Percentiles rank a stretch among this genome's conserved stretches.
phyloP scores from a whole-genome alignment of 768 basidiomycete species.

The Leucogyrophana mollusca region DNA sequence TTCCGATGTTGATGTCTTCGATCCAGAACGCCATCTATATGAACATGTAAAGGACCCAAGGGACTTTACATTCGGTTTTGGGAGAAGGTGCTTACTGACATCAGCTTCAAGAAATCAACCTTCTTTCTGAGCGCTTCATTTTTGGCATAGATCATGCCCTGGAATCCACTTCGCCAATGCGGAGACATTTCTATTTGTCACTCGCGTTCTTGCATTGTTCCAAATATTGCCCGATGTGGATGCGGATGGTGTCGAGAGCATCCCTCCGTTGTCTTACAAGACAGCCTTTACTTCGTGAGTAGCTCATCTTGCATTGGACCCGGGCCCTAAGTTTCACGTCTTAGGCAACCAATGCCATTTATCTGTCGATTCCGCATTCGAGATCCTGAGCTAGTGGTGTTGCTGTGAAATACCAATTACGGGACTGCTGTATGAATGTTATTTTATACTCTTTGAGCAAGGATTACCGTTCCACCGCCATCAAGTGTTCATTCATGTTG shows the following conservation, averaged over 20 bases:
- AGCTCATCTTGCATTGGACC: too few species aligned
- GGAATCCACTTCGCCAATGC: conserved; percentile 20
- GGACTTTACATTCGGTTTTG: conserved; percentile 17
- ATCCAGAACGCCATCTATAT: conserved; percentile 24
- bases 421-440: too few species aligned
- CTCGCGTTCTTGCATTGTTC: conserved; percentile 22
- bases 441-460: too few species aligned
- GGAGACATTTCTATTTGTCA: conserved; percentile 17
- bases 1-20: conserved; percentile 26
- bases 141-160: conserved; percentile 9
- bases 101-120: conserved; percentile 1
- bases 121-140: neutral
- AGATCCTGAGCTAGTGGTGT: too few species aligned
- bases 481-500: too few species aligned
- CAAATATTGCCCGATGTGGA: conserved; percentile 16
- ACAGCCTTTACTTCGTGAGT: neutral
- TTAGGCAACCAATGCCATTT: too few species aligned
- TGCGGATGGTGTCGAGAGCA: conserved; percentile 17
- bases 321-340: too few species aligned
- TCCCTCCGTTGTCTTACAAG: conserved; percentile 7
- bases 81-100: conserved; percentile 7
- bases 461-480: too few species aligned
- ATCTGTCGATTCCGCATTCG: too few species aligned
- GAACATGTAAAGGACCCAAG: conserved; percentile 15
- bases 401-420: too few species aligned